These are phyloP conservation scores for Loxodes magnus DNA, from an alignment of 73 alveolate species.

Conservation along the genomic window DNA sequence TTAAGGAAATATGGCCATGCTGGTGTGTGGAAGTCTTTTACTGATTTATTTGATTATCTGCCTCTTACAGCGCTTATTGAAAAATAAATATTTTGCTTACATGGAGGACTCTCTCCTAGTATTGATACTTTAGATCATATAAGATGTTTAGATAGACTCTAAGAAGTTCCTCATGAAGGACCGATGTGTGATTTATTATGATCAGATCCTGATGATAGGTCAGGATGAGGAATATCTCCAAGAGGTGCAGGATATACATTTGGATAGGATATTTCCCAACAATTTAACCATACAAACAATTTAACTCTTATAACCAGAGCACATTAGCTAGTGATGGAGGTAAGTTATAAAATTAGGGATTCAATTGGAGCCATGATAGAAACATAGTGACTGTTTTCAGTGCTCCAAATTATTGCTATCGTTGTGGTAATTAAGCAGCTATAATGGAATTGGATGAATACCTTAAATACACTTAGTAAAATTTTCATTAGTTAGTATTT, in stretches of 20 bases:
- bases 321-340: slow-evolving; percentile 73
- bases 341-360: no score
- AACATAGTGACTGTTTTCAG: slow-evolving; percentile 83
- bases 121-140: slow-evolving; percentile 84
- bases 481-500: slow-evolving; percentile 26
- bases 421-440: slow-evolving; percentile 97
- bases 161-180: slow-evolving; percentile 83
- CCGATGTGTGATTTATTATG: slow-evolving; percentile 84
- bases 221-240: slow-evolving; percentile 85
- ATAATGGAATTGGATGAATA: slow-evolving; percentile 83
- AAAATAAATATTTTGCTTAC: slow-evolving; percentile 74
- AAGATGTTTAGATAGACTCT: slow-evolving; percentile 53
- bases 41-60: slow-evolving; percentile 65
- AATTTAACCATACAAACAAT: slow-evolving; percentile 55
- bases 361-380: slow-evolving; percentile 59
- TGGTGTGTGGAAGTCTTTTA: slow-evolving; percentile 59
- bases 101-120: slow-evolving; percentile 89
- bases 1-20: slow-evolving; percentile 64
- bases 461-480: slow-evolving; percentile 37
- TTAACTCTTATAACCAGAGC: slow-evolving; percentile 75
- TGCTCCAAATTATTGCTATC: slow-evolving; percentile 96
- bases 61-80: slow-evolving; percentile 92
- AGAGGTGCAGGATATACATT: slow-evolving; percentile 79
- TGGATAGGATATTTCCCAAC: slow-evolving; percentile 85
- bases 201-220: slow-evolving; percentile 91